Evolutionary conservation across 1,284 basidiomycete genomes (phyloP).

Genomic region (Cryptococcus sp.): DNA sequence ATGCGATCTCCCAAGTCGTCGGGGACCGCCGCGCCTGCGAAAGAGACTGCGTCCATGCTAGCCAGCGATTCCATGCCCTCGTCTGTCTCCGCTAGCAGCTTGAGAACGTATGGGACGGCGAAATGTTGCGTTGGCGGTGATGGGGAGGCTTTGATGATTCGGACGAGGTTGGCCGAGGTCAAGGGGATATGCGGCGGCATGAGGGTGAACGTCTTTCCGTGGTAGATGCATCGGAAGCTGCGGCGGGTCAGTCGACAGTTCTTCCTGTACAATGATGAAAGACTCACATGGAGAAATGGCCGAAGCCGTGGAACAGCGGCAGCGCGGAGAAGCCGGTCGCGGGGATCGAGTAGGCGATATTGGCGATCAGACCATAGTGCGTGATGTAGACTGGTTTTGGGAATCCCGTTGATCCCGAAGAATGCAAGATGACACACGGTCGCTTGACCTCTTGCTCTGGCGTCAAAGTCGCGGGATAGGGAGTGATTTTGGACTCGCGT

Average conservation of each 20-base stretch:
- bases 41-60: constrained; percentile 59
- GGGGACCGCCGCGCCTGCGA: constrained; percentile 50
- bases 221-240: constrained; percentile 54
- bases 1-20: constrained; percentile 63
- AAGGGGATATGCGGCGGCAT: constrained; percentile 61
- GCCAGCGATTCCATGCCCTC: constrained; percentile 57
- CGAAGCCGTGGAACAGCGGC: constrained; percentile 58
- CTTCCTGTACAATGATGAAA: background rate
- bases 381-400: constrained; percentile 52
- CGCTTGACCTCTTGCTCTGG: constrained; percentile 57
- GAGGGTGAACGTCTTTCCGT: constrained; percentile 57
- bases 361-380: constrained; percentile 49
- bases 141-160: constrained; percentile 41
- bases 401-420: constrained; percentile 62
- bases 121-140: constrained; percentile 50
- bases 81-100: constrained; percentile 59
- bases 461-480: constrained; percentile 52
- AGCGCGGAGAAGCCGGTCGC: constrained; percentile 58
- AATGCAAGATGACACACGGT: constrained; percentile 63
- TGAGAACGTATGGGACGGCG: constrained; percentile 56
- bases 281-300: constrained; percentile 57
- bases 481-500: constrained; percentile 46
- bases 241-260: too few species aligned
- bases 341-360: constrained; percentile 43
- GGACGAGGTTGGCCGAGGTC: constrained; percentile 58